Evolutionary conservation across 1,284 basidiomycete genomes (phyloP).

Genomic region (Stygiomarasmius scandens): DNA sequence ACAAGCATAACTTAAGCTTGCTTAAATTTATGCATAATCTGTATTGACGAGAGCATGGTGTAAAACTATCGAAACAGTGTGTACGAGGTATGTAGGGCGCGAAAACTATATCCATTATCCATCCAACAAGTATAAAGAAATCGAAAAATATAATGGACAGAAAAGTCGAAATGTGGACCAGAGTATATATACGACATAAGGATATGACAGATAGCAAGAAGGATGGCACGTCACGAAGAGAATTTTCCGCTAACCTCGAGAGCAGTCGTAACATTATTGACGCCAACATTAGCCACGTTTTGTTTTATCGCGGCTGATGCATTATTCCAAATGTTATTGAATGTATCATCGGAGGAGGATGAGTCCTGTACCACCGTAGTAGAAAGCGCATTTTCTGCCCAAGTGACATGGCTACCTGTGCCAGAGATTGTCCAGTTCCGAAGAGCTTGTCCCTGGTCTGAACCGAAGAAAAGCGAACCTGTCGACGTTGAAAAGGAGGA

Average conservation of each 20-base stretch:
- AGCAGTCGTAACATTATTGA: conserved; percentile 45
- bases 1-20: too few relatives aligned
- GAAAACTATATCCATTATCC: conserved; percentile 2
- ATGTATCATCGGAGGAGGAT: conserved; percentile 41
- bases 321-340: conserved; percentile 54
- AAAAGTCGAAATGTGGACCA: too few relatives aligned
- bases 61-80: neutral
- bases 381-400: conserved; percentile 56
- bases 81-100: too few relatives aligned
- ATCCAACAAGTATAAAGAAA: neutral
- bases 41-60: neutral
- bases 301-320: conserved; percentile 42
- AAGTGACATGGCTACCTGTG: conserved; percentile 41
- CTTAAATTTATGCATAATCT: neutral
- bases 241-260: conserved; percentile 33
- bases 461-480: conserved; percentile 62
- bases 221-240: conserved; percentile 21
- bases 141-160: neutral
- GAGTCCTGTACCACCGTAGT: conserved; percentile 52
- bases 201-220: conserved; percentile 14
- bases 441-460: conserved; percentile 46
- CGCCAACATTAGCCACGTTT: conserved; percentile 31
- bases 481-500: conserved; percentile 57
- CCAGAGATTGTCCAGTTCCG: conserved; percentile 57
- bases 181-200: neutral